Conservation (phyloP, 1,139 yeast species). For the Diutina rugosa region DNA sequence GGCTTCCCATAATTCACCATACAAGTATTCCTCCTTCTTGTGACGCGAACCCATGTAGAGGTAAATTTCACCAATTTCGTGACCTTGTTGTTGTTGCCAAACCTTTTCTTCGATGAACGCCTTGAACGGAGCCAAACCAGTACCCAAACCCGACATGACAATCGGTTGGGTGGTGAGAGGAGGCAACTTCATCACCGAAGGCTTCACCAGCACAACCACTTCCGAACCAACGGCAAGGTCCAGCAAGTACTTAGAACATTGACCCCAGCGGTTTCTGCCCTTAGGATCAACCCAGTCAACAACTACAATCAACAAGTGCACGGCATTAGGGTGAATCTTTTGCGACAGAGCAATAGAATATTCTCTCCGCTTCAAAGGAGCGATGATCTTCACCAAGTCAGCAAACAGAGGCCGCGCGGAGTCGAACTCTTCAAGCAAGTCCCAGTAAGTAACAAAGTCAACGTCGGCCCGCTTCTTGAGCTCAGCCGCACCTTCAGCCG, state of each 20-base stretch:
- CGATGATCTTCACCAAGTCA: constrained; percentile 59
- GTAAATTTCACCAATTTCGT: constrained; percentile 80
- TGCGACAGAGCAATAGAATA: constrained; percentile 98
- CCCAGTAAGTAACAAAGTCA: constrained; percentile 71
- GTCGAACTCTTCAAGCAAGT: constrained; percentile 65
- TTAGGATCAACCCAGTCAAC: constrained; percentile 89
- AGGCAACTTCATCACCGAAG: constrained; percentile 95
- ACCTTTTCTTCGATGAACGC: constrained; percentile 93
- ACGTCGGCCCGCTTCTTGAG: constrained; percentile 80
- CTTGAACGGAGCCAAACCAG: constrained; percentile 97
- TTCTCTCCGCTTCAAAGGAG: constrained; percentile 93
- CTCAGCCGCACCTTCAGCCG: constrained; percentile 77
- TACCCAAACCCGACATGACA: constrained; percentile 95
- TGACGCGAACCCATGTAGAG: constrained; percentile 92
- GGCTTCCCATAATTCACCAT: constrained; percentile 97
- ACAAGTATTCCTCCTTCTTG: constrained; percentile 86
- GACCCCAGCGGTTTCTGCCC: constrained; percentile 86
- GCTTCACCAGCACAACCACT: constrained; percentile 88
- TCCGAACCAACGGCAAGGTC: constrained; percentile 73
- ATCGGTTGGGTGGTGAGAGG: constrained; percentile 79
- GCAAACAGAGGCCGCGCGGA: constrained; percentile 73
- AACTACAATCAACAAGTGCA: constrained; percentile 85
- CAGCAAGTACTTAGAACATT: constrained; percentile 82
- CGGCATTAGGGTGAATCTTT: constrained; percentile 79
- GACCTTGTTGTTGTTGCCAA: constrained; percentile 85